Evolutionary conservation across 176 grass and related monocot species (phyloP).

Genomic region (Areca catechu): DNA sequence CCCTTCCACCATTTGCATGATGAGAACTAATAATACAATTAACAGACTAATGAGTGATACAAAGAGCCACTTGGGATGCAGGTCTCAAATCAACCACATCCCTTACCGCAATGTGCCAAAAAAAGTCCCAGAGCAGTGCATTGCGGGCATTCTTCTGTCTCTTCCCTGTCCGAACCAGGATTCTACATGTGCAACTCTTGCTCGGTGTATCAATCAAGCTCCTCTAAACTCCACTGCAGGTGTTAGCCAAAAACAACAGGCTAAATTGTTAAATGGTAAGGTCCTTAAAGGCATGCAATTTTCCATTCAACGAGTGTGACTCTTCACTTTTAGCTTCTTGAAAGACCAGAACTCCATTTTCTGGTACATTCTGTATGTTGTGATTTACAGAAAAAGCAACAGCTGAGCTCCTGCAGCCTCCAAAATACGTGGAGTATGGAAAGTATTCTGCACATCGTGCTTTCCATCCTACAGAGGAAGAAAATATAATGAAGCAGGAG

Average conservation of each 20-base stretch:
- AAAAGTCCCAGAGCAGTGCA: too few relatives aligned
- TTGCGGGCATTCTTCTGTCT: not conserved
- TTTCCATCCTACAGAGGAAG: conserved; percentile 71
- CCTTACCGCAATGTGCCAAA: too few relatives aligned
- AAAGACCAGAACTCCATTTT: conserved; percentile 60
- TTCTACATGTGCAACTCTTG: not conserved
- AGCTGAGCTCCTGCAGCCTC: conserved; percentile 45
- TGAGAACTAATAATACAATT: not conserved
- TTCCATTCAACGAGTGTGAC: conserved; percentile 37
- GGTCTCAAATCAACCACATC: not conserved
- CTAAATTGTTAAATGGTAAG: conserved; percentile 42
- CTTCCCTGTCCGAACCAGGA: not conserved
- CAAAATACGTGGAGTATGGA: conserved; percentile 79
- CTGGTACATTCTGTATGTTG: conserved; percentile 36
- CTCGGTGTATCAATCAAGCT: not conserved
- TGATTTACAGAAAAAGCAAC: conserved; percentile 25
- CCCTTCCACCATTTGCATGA: not conserved
- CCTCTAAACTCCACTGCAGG: conserved; percentile 15
- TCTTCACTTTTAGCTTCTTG: conserved; percentile 28
- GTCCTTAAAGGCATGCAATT: conserved; percentile 36
- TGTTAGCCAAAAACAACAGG: conserved; percentile 9
- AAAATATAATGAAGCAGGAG: conserved; percentile 16
- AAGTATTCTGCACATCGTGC: conserved; percentile 66
- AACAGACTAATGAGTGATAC: too few relatives aligned
- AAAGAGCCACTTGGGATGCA: not conserved